phyloP scores from a whole-genome alignment of 495 filamentous ascomycete species.

The Friedmanniomyces simplex region DNA sequence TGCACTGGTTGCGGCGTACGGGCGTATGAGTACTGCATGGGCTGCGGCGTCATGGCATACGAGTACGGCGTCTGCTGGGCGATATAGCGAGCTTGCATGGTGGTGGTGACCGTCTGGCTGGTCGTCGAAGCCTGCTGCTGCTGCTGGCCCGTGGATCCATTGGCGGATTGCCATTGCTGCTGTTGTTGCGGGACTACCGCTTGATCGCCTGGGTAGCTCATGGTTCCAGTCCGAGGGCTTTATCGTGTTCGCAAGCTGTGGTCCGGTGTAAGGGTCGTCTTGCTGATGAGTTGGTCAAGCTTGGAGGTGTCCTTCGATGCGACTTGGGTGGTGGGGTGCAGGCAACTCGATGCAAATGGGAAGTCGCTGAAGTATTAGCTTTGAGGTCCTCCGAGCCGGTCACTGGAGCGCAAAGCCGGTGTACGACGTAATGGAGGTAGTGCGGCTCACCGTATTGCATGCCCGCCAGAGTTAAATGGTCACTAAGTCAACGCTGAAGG shows the following conservation, averaged over 20 bases:
- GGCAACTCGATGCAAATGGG: too few relatives aligned
- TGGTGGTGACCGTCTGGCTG: neutral
- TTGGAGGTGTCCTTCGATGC: too few relatives aligned
- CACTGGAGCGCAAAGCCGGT: too few relatives aligned
- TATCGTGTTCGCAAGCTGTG: neutral
- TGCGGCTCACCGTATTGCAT: too few relatives aligned
- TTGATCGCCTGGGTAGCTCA: too few relatives aligned
- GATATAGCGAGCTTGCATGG: neutral
- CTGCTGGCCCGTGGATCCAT: neutral
- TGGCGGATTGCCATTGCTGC: neutral
- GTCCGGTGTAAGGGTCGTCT: neutral
- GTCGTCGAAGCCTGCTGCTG: neutral
- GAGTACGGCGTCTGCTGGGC: neutral
- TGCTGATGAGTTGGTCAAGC: too few relatives aligned
- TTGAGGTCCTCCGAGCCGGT: too few relatives aligned
- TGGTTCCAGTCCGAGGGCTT: neutral
- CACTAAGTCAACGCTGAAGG: neutral
- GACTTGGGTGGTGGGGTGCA: too few relatives aligned
- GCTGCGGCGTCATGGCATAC: neutral
- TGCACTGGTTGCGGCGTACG: neutral
- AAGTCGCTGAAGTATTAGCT: too few relatives aligned
- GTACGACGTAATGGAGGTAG: too few relatives aligned
- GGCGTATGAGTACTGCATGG: neutral
- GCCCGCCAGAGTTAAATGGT: too few relatives aligned
- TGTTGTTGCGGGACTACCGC: neutral